Base-by-base conservation (phyloP, 129 eudicot genomes). In the Logfia minima region DNA sequence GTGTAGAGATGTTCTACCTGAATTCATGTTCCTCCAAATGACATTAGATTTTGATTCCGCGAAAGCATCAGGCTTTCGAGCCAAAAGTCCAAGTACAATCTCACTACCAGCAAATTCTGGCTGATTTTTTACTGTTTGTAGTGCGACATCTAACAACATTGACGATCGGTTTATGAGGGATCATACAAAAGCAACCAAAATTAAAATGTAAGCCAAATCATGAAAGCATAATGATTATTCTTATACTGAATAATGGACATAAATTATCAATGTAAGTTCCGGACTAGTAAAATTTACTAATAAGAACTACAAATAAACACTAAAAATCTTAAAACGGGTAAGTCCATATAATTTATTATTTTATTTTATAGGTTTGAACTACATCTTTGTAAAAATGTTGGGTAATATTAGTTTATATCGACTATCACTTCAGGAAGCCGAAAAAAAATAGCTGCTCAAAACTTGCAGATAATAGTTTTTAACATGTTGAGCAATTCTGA, bases 1-100 rank as follows among this genome's bases (percentile, higher is more conserved):
- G 17, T 8, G 4, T 43, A 23, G 28, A 43, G 58, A n/a, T 39
- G 19, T 21, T 68, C 22, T 21, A 79, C 83, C 39, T 29, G 66
- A 28, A 8, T 75, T 14, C 8, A 68, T 39, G 9, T 8, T 31
- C 62, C 79, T 65, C 78, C 43, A n/a, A 4, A 68, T 34, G 17
- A 4, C 48, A 69, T 22, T 67, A 8, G 39, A 22, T 28, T 22
- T 34, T 18, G 35, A 9, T 53, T 41, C 69, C 10, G 34, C 14
- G 66, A 80, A 84, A 52, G 77, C 82, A 10, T 70, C 43, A 35
- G 84, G 84, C 31, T 80, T 84, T 76, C 82, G 53, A 24, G 87
- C 82, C 75, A 84, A 52, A 48, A 76, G 76, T 71, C 75, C 77
- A 48, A 84, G 82, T 11, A 78, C 71, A 5, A 26, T 69, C 7